Evolutionary conservation across 768 basidiomycete species (phyloP), one percentile per base, ranked within the genome.

Genomic region (Podaxis pistillaris): DNA sequence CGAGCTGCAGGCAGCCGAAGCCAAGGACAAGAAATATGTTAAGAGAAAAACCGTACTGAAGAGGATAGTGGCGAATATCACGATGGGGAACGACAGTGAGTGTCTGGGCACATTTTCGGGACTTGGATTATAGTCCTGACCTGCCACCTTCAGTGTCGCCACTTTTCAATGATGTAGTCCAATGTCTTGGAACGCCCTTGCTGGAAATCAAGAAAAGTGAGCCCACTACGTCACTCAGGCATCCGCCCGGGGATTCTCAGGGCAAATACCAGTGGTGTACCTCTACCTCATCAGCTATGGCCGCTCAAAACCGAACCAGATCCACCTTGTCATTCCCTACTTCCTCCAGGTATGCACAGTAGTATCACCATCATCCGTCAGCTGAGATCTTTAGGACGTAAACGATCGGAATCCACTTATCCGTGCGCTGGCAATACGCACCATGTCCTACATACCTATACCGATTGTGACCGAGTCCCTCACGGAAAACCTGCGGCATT

Each of bases 21-120:
- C 89, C 66, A 97, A 97, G 77, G 97, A 99, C 83, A 99, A 98
- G 83, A 96, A 95, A 70, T 98, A 85, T 67, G 78, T 86, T 68
- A 96, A 96, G 76, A 86, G 95, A 69, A 98, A 95, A 84, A 95
- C 87, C 0, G 90, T 93, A 19, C 77, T 98, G 68, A 98, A 99
- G 84, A 96, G 96, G 81, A 90, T 98, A 64, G 94, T 98, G 12
- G 97, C 97, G 46, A 98, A 98, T 75, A 98, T 98, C 75, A 99
- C 97, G 3, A 98, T 99, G 96, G 97, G 97, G 49, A 97, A 95
- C 72, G 96, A 98, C 76, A 96, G 96, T 97, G 72, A 77, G 94
- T 86, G 73, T 68, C 63, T 51, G 6, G 44, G 9, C 58, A 56
- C 60, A 60, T 61, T 64, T 65, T 65, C 60, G 51, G 47, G 15